Base-by-base conservation (phyloP, 2,329 filamentous ascomycete genomes). In the Trichophyton verrucosum region DNA sequence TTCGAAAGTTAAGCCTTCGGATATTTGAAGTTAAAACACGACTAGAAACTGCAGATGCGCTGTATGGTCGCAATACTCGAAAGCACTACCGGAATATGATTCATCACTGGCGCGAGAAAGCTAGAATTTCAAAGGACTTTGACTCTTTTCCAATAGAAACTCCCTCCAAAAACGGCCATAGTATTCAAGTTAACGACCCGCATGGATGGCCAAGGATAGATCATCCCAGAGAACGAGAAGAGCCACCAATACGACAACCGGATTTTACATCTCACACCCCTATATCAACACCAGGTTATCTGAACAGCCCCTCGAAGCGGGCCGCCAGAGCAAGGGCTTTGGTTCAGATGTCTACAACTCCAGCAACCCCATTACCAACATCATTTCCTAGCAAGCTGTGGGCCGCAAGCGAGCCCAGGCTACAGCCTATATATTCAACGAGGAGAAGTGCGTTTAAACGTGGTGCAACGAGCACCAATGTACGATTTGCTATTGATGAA, bases 1-100 rank as follows among this genome's bases (percentile, higher is more conserved):
- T 85, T 61, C 81, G 80, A 67, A 81, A 78, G 66, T 71, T 85
- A n/a, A 82, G 80, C 59, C 80, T 83, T 71, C 77, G 77, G 6
- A 72, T 81, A 1, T 85, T 85, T 71, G 81, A 82, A 46, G 71
- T 81, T 3, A 74, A 75, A 24, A 77, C 78, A 58, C 76, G 76
- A 24, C 69, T 75, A 8, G 77, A 83, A 61, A 82, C 76, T 46
- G 81, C 81, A 0, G 73, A 79, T 40, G 79, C 81, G 5, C 72
- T 85, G 64, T 73, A 75, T 57, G 75, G 78, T 17, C 73, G 82
- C 17, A 82, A 80, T 63, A 74, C 79, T 42, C 76, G 80, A 60
- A 80, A 80, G 63, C 82, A 84, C 68, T 72, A 78, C 30, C 75
- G 79, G 61, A 77, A 77, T 33, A 81, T 84, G 74, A 70, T 85